Evolutionary conservation across 2,329 filamentous ascomycete genomes (phyloP).

Genomic region (Scedosporium boydii): DNA sequence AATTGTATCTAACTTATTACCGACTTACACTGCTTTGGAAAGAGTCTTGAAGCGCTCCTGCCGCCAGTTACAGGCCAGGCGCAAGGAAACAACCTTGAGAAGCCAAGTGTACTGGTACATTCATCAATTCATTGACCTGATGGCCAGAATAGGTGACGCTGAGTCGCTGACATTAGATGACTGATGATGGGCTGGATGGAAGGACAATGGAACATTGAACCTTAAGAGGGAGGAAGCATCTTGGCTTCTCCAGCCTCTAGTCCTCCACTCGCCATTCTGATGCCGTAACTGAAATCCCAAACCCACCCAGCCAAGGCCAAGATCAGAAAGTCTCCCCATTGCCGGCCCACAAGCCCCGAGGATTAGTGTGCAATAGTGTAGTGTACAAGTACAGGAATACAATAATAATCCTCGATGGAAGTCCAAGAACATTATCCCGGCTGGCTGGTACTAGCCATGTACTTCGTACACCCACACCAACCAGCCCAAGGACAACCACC

Average conservation of each 20-base stretch:
- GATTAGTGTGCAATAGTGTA: not conserved
- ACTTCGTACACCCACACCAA: not conserved
- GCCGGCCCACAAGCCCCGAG: not conserved
- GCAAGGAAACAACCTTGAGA: not conserved
- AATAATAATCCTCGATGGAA: not conserved
- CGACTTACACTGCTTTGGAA: not conserved
- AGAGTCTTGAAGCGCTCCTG: not conserved
- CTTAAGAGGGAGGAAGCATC: not conserved
- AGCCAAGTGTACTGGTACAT: not conserved
- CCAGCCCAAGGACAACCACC: not conserved
- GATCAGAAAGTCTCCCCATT: not conserved
- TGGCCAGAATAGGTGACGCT: no score
- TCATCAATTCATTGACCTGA: not conserved
- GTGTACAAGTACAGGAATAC: no score
- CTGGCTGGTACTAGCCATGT: not conserved
- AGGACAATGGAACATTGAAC: no score
- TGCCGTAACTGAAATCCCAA: slow-evolving; percentile 1
- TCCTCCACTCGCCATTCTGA: not conserved
- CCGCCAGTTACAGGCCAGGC: not conserved
- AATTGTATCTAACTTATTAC: no score
- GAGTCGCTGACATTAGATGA: not conserved
- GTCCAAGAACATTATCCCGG: not conserved
- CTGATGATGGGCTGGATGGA: not conserved
- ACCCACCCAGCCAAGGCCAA: not conserved
- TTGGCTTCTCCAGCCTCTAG: not conserved